Evolutionary conservation across 352 stramenopile species (phyloP).

Genomic region (Phytopythium montanum): DNA sequence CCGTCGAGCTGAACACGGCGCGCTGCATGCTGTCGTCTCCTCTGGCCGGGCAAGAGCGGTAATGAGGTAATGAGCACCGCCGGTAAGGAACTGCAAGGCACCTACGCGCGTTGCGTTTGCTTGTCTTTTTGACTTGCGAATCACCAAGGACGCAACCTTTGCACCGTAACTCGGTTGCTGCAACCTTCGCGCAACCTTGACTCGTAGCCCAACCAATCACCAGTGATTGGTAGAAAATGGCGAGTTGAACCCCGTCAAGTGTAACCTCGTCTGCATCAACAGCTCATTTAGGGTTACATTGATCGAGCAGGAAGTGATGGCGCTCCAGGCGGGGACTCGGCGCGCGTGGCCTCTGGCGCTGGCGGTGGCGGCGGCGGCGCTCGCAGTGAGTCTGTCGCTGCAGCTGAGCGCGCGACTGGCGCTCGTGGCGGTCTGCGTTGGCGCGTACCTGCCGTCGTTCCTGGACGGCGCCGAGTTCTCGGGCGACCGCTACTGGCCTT

Average conservation of each 20-base stretch:
- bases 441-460: slow-evolving; percentile 54
- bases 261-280: too few relatives aligned
- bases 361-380: slow-evolving; percentile 23
- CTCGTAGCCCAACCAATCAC: not conserved
- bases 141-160: not conserved
- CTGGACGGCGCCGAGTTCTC: slow-evolving; percentile 53
- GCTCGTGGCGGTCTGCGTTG: slow-evolving; percentile 21
- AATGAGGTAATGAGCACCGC: not conserved
- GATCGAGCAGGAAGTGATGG: not conserved
- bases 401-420: slow-evolving; percentile 13
- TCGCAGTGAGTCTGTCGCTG: slow-evolving; percentile 29
- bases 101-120: not conserved
- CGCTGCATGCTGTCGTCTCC: not conserved
- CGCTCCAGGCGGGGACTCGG: slow-evolving; percentile 11
- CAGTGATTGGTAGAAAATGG: too few relatives aligned
- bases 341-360: slow-evolving; percentile 26
- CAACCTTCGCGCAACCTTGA: too few relatives aligned
- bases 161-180: not conserved
- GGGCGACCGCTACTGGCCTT: slow-evolving; percentile 52
- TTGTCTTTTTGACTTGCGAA: not conserved
- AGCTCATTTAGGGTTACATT: too few relatives aligned
- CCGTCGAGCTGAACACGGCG: slow-evolving; percentile 3
- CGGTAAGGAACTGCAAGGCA: not conserved
- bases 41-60: not conserved
- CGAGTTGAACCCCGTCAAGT: too few relatives aligned